Evolutionary conservation across 2,329 filamentous ascomycete species (phyloP).

Genomic region (Alternaria sp.): DNA sequence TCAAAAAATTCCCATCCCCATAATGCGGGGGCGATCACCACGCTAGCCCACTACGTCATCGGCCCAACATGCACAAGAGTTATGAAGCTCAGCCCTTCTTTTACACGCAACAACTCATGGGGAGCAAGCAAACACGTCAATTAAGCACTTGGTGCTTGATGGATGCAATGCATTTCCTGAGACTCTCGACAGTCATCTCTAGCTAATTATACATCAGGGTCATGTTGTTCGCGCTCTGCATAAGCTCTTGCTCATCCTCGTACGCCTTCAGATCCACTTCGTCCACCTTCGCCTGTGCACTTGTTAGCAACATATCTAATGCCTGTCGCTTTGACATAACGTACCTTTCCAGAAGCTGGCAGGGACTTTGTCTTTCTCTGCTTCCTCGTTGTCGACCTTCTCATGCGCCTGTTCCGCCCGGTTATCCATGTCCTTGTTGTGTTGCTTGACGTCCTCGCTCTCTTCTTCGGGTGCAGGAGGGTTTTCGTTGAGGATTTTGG

Average conservation of each 20-base stretch:
- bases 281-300: conserved; percentile 38
- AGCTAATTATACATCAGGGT: conserved; percentile 14
- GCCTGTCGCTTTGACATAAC: conserved; percentile 9
- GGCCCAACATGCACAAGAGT: conserved; percentile 25
- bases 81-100: conserved; percentile 16
- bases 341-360: conserved; percentile 53
- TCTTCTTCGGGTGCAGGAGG: conserved; percentile 44
- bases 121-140: not conserved
- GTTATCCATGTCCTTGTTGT: conserved; percentile 56
- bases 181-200: not conserved
- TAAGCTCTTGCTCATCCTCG: conserved; percentile 1
- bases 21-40: conserved; percentile 11
- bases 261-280: conserved; percentile 26
- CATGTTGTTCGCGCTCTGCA: not conserved
- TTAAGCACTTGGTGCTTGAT: not conserved
- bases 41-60: conserved; percentile 25
- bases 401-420: conserved; percentile 54
- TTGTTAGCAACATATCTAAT: conserved; percentile 17
- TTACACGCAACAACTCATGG: not conserved
- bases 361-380: conserved; percentile 53
- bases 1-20: conserved; percentile 37
- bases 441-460: conserved; percentile 53
- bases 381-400: conserved; percentile 49
- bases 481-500: conserved; percentile 54
- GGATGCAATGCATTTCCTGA: not conserved